A percentile compares a stretch with the other conserved stretches of the same genome.
phyloP scores from a whole-genome alignment of 306 rosid species.

The Quercus berberidifolia region DNA sequence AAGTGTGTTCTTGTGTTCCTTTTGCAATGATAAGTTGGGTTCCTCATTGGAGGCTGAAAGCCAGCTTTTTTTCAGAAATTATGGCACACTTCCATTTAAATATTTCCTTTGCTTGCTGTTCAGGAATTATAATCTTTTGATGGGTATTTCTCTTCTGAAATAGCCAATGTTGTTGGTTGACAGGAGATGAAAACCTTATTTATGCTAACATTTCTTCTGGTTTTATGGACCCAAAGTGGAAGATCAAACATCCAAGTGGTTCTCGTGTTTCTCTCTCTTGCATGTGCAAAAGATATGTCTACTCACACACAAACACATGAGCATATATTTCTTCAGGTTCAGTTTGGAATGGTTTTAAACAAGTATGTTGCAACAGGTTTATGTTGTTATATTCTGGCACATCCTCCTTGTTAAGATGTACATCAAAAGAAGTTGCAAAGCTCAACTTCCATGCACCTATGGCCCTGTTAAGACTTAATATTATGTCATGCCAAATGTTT shows the following conservation, averaged over 20 bases:
- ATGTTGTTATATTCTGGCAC: background rate
- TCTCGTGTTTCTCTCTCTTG: background rate
- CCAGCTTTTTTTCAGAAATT: background rate
- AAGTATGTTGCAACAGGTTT: background rate
- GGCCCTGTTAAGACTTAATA: background rate
- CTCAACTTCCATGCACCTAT: background rate
- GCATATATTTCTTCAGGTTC: background rate
- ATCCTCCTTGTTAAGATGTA: background rate
- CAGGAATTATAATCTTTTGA: background rate
- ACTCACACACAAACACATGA: background rate
- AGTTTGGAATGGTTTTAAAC: background rate
- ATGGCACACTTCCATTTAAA: background rate
- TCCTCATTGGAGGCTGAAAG: background rate
- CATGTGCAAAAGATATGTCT: background rate
- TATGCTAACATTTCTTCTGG: background rate
- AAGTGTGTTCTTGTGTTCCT: background rate
- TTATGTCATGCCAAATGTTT: background rate
- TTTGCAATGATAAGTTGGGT: background rate
- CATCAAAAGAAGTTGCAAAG: background rate
- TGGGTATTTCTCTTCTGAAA: conserved; percentile 1
- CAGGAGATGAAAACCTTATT: background rate
- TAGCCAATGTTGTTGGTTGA: background rate
- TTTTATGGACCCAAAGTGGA: background rate
- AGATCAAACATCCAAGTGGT: background rate
- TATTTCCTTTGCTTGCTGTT: background rate